Evolutionary conservation across 345 rosid genomes (phyloP), one percentile per base, ranked within the genome.

Genomic region (Eucalyptus urophylla): DNA sequence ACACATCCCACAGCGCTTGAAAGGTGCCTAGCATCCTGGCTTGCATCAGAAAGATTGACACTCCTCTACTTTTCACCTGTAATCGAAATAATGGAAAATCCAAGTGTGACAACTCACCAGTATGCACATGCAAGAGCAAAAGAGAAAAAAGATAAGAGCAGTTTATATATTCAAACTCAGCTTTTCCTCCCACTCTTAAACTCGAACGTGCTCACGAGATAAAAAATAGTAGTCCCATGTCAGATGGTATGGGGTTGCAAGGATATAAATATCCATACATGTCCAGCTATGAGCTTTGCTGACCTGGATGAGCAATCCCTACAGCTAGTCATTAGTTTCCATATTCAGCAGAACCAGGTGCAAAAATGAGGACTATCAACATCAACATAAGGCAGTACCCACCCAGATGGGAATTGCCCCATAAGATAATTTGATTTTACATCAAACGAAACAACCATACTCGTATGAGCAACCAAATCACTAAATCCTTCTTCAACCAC

Each of bases 11-110:
- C 10, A 53, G 10, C 3, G 58, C 58, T 53, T 92, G 90, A 88
- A 98, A 98, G 49, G 99, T 96, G 88, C 99, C 99, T 11, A 97
- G 54, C 99, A 95, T 97, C 90, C 98, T 99, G 31, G 97, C 99
- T 92, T 98, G 95, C 99, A 97, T 96, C 86, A 97, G 99, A 92
- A 98, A 98, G 88, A 98, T 95, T 7, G 97, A 97, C 88, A 96
- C 89, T 88, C 99, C 99, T 91, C 92, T 94, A 90, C 89, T 94
- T 93, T 95, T 96, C 92, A 97, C 98, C 99, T 97, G 93, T 87
- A 69, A 69, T 88, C 45, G 86, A 60, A 47, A 16, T 47, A 80
- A 76, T 60, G 67, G 4, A 60, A 27, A 25, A 25, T 50, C 31
- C 15, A 60, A 27, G 4, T 5, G 31, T 27, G 0, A 50, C 22